These are phyloP conservation scores for Austroboletus festivus DNA, from an alignment of 768 basidiomycete species.

Conservation along the genomic window DNA sequence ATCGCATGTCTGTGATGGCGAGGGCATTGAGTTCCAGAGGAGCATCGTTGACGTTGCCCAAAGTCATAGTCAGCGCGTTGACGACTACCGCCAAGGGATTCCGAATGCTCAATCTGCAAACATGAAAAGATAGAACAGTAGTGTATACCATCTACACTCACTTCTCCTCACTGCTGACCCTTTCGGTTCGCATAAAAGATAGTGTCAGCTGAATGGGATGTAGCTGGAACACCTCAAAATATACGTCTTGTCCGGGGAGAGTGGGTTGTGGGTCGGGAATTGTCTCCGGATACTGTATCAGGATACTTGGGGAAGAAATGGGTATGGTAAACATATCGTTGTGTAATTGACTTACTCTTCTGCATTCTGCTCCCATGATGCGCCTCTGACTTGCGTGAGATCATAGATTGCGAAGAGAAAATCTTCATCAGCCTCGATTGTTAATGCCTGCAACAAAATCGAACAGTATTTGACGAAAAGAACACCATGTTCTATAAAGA, in stretches of 20 bases:
- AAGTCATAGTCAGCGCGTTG: constrained; percentile 93
- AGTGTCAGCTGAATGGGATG: constrained; percentile 91
- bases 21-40: constrained; percentile 92
- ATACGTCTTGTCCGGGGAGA: constrained; percentile 74
- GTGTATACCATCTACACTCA: constrained; percentile 36
- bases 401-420: constrained; percentile 90
- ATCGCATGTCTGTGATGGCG: constrained; percentile 89
- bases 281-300: constrained; percentile 66
- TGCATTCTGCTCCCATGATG: constrained; percentile 77
- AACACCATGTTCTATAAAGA: constrained; percentile 83
- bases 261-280: constrained; percentile 70
- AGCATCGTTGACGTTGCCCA: constrained; percentile 96
- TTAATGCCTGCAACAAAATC: constrained; percentile 88
- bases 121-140: constrained; percentile 4
- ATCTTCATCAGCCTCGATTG: constrained; percentile 96
- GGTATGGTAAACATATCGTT: not conserved
- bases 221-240: constrained; percentile 93
- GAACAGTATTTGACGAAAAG: constrained; percentile 98
- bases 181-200: constrained; percentile 96
- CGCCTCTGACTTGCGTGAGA: constrained; percentile 86
- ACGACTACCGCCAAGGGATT: constrained; percentile 92
- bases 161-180: constrained; percentile 92
- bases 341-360: constrained; percentile 57
- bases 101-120: constrained; percentile 61
- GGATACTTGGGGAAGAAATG: constrained; percentile 43